Percentiles rank a stretch among this genome's conserved stretches.
These are phyloP conservation scores for Solanum clarkiae DNA, from an alignment of 257 asterid species.

Conservation along the genomic window DNA sequence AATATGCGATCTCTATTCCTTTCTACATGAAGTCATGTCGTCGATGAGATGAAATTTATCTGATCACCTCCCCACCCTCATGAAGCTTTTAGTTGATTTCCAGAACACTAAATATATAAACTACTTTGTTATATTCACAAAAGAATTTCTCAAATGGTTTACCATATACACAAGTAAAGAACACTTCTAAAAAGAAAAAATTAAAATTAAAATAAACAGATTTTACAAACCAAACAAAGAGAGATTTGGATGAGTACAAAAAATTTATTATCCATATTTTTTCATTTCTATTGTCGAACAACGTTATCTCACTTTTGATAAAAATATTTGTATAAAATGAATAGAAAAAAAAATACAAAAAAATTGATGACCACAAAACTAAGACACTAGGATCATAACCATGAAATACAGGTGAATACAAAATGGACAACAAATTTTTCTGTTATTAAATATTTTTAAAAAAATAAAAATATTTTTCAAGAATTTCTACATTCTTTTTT, in stretches of 20 bases:
- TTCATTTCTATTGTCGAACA: background rate
- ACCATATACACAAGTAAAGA: too few species aligned
- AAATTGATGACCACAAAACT: background rate
- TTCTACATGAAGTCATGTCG: too few species aligned
- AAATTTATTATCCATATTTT: background rate
- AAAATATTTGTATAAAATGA: background rate
- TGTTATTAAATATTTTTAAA: background rate
- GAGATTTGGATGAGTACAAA: background rate
- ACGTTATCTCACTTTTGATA: background rate
- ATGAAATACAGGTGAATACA: background rate
- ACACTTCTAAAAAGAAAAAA: too few species aligned
- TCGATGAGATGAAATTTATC: too few species aligned
- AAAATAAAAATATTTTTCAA: background rate
- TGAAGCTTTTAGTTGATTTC: too few species aligned
- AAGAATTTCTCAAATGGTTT: too few species aligned
- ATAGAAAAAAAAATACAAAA: background rate
- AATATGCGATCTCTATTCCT: too few species aligned
- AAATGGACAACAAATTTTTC: background rate
- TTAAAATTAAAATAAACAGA: background rate
- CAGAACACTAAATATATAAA: too few species aligned
- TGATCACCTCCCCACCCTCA: too few species aligned
- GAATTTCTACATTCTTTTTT: slow-evolving; percentile 3
- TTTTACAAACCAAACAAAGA: background rate
- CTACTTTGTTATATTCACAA: too few species aligned
- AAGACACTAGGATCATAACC: background rate